These are phyloP conservation scores for Trametes cingulata DNA, from an alignment of 768 basidiomycete genomes.

Conservation along the genomic window DNA sequence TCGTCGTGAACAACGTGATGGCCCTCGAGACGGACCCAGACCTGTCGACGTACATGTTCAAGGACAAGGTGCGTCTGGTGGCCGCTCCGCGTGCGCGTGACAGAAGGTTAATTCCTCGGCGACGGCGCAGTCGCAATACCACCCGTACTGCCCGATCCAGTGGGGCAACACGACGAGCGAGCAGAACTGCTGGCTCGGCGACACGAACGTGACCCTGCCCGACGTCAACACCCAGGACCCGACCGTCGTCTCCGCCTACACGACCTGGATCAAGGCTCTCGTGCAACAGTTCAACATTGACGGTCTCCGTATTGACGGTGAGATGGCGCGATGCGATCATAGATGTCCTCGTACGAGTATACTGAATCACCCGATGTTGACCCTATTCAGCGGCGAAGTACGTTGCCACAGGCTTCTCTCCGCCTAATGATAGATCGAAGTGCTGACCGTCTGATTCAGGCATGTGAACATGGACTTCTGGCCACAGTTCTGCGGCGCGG, in stretches of 20 bases:
- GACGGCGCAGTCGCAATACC: constrained; percentile 57
- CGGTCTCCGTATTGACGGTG: constrained; percentile 83
- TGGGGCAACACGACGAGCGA: constrained; percentile 70
- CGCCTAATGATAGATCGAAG: neutral
- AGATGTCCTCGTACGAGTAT: neutral
- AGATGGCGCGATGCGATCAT: constrained; percentile 12
- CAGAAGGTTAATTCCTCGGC: neutral
- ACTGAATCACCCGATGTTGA: neutral
- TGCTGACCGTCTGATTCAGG: constrained; percentile 29
- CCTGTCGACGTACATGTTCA: constrained; percentile 68
- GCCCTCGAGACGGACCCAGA: constrained; percentile 58
- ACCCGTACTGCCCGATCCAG: constrained; percentile 75
- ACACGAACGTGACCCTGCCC: constrained; percentile 67
- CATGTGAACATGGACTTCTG: constrained; percentile 78
- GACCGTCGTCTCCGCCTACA: constrained; percentile 60
- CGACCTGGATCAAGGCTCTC: constrained; percentile 66
- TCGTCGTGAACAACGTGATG: constrained; percentile 88
- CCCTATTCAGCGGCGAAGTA: constrained; percentile 36
- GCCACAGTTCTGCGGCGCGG: constrained; percentile 70
- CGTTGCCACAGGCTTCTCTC: constrained; percentile 5
- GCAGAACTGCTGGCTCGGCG: constrained; percentile 84
- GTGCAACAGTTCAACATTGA: constrained; percentile 76
- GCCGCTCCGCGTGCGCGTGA: constrained; percentile 2
- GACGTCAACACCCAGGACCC: constrained; percentile 78
- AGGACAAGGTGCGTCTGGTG: constrained; percentile 50